phyloP scores from a whole-genome alignment of 768 basidiomycete genomes.

The Agaricus subrufescens region DNA sequence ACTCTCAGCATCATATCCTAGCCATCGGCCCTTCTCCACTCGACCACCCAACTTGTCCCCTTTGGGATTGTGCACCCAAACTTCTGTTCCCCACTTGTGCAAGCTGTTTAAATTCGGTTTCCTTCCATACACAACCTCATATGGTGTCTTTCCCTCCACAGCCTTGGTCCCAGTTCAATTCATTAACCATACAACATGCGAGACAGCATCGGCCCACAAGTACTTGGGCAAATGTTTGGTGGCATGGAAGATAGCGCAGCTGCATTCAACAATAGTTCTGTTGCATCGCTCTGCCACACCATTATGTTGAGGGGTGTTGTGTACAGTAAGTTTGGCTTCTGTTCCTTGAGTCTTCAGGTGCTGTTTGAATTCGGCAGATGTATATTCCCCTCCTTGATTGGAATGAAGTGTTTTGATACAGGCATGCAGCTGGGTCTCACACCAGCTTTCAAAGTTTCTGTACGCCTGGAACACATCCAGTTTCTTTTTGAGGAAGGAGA shows the following conservation, averaged over 20 bases:
- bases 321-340: conserved; percentile 18
- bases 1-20: conserved; percentile 26
- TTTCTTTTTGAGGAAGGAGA: conserved; percentile 15
- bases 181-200: conserved; percentile 26
- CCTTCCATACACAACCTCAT: conserved; percentile 13
- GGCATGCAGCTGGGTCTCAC: conserved; percentile 21
- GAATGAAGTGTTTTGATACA: conserved; percentile 24
- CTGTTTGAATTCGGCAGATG: conserved; percentile 20
- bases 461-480: conserved; percentile 21
- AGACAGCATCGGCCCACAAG: conserved; percentile 33
- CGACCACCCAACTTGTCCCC: conserved; percentile 13
- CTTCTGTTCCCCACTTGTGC: conserved; percentile 7
- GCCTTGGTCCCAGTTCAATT: conserved; percentile 26
- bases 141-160: conserved; percentile 20
- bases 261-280: conserved; percentile 23
- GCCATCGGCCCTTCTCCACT: conserved; percentile 23
- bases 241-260: conserved; percentile 25
- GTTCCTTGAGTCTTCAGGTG: conserved; percentile 29
- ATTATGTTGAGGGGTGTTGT: conserved; percentile 11
- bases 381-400: conserved; percentile 35
- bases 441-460: conserved; percentile 22
- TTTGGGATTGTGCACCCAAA: conserved; percentile 19
- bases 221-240: conserved; percentile 22
- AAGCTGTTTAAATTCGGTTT: conserved; percentile 21
- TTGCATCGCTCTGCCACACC: conserved; percentile 27